phyloP scores from a whole-genome alignment of 169 alveolate genomes.

The Plasmodium falciparum region DNA sequence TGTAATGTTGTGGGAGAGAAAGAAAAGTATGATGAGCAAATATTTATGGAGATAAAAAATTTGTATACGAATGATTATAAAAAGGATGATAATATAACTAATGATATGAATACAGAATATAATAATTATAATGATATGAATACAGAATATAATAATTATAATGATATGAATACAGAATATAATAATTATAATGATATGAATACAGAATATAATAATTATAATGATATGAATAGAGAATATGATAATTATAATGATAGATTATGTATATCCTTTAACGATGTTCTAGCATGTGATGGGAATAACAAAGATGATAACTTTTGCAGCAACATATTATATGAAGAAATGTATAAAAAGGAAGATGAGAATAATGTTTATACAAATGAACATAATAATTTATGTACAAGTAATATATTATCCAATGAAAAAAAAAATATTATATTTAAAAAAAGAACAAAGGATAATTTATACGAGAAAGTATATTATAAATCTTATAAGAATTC shows the following conservation, averaged over 20 bases:
- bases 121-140: not conserved
- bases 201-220: no score
- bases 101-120: not conserved
- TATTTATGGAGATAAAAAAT: slow-evolving; percentile 45
- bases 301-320: not conserved
- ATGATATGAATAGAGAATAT: no score
- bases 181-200: no score
- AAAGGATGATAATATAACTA: not conserved
- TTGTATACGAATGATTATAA: slow-evolving; percentile 35
- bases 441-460: slow-evolving; percentile 6
- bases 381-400: not conserved
- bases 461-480: slow-evolving; percentile 8
- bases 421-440: not conserved
- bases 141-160: no score
- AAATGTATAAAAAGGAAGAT: not conserved
- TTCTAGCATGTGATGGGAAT: no score
- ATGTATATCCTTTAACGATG: no score
- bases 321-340: not conserved
- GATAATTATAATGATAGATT: no score
- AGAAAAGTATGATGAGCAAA: slow-evolving; percentile 2
- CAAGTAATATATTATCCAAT: not conserved
- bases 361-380: not conserved
- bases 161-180: no score
- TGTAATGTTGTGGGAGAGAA: not conserved
- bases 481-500: slow-evolving; percentile 22